These are phyloP conservation scores for Metschnikowia matae DNA, from an alignment of 805 yeast species.

Conservation along the genomic window DNA sequence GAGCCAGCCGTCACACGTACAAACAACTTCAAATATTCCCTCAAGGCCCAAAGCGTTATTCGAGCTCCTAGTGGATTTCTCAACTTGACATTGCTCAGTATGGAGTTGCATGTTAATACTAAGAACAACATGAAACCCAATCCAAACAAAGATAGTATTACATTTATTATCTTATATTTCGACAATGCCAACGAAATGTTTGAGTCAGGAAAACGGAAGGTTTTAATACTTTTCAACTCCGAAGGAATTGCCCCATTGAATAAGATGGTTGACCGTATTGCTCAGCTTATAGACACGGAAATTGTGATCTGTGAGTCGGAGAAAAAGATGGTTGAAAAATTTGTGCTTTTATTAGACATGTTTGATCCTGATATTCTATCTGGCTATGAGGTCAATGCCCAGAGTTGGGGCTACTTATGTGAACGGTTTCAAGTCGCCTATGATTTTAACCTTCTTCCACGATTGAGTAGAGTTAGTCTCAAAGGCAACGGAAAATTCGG, in stretches of 20 bases:
- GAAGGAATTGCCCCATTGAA: conserved; percentile 3
- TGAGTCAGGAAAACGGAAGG: conserved; percentile 6
- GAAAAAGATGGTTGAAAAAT: conserved; percentile 48
- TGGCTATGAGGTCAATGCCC: conserved; percentile 76
- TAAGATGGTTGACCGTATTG: conserved; percentile 3
- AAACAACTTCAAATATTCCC: conserved; percentile 37
- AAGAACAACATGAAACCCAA: conserved; percentile 52
- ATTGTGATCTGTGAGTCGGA: conserved; percentile 38
- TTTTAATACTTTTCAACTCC: conserved; percentile 5
- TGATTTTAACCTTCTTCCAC: conserved; percentile 51
- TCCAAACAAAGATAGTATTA: conserved; percentile 57
- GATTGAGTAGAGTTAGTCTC: conserved; percentile 55
- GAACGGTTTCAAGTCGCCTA: conserved; percentile 51
- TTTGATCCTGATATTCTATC: conserved; percentile 85
- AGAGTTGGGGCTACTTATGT: conserved; percentile 87
- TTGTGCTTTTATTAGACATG: conserved; percentile 51
- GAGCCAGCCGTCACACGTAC: conserved; percentile 43
- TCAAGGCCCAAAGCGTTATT: conserved; percentile 26
- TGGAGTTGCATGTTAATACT: conserved; percentile 67
- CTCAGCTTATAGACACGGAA: conserved; percentile 2
- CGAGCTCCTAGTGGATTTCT: conserved; percentile 39
- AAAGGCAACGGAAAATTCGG: conserved; percentile 51
- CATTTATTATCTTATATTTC: conserved; percentile 60
- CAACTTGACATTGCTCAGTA: conserved; percentile 50
- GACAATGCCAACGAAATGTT: conserved; percentile 35